A percentile compares a stretch with the other conserved stretches of the same genome.
phyloP scores from a whole-genome alignment of 805 yeast genomes.

The Candida succiphila region DNA sequence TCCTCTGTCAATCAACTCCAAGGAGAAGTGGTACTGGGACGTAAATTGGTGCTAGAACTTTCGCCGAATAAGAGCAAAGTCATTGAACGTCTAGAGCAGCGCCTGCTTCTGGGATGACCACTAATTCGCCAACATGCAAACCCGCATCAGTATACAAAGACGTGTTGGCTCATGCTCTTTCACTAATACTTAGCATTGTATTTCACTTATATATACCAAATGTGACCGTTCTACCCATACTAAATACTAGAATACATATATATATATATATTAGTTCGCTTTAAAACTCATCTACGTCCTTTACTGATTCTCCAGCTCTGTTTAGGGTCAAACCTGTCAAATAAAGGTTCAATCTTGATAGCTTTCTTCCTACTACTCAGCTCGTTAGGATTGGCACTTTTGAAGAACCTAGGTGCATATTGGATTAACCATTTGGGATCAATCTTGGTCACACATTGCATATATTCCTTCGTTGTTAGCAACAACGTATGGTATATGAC shows the following conservation, averaged over 20 bases:
- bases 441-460: constrained; percentile 80
- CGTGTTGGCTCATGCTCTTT: no score
- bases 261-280: background rate
- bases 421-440: constrained; percentile 74
- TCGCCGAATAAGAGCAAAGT: constrained; percentile 24
- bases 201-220: no score
- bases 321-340: constrained; percentile 45
- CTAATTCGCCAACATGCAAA: background rate
- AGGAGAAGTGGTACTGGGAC: constrained; percentile 41
- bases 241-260: no score
- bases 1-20: constrained; percentile 39
- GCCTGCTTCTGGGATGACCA: background rate
- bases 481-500: constrained; percentile 75
- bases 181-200: no score
- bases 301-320: constrained; percentile 72
- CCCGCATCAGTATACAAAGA: no score
- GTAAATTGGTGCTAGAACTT: constrained; percentile 34
- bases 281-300: constrained; percentile 17
- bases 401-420: constrained; percentile 66
- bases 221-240: no score
- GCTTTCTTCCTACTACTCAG: constrained; percentile 41
- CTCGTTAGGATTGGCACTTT: constrained; percentile 41
- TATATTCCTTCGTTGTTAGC: constrained; percentile 79
- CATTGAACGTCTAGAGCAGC: constrained; percentile 9
- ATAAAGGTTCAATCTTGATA: constrained; percentile 67